Evolutionary conservation across 257 asterid genomes (phyloP).

Genomic region (Solanum pennellii): DNA sequence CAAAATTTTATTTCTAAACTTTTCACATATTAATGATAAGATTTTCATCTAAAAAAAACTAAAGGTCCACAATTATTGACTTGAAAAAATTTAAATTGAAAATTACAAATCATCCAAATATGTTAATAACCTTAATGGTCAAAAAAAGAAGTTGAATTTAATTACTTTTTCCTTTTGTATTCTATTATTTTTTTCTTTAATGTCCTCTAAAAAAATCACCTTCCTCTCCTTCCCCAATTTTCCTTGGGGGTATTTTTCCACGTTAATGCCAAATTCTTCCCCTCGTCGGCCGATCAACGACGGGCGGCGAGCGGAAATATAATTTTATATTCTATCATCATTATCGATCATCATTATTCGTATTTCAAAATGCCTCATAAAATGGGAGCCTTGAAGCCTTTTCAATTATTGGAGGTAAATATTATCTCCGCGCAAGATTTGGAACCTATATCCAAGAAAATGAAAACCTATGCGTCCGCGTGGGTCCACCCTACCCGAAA

Average conservation of each 20-base stretch:
- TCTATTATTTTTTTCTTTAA: slow-evolving; percentile 13
- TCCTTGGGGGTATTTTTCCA: slow-evolving; percentile 1
- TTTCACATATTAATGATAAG: neutral
- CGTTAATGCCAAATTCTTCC: neutral
- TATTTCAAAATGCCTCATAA: neutral
- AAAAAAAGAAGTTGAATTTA: neutral
- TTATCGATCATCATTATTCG: fast-evolving
- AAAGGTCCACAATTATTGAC: neutral
- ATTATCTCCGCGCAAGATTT: slow-evolving; percentile 66
- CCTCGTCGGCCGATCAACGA: slow-evolving; percentile 24
- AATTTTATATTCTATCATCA: neutral
- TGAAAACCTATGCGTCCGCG: slow-evolving; percentile 62
- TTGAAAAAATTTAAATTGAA: neutral
- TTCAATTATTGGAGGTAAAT: slow-evolving; percentile 44
- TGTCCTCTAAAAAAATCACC: slow-evolving; percentile 4
- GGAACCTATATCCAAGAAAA: slow-evolving; percentile 62
- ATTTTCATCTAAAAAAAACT: neutral
- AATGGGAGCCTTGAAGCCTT: neutral
- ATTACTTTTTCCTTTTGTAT: neutral
- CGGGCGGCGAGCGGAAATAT: slow-evolving; percentile 20
- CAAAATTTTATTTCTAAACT: neutral
- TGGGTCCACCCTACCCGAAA: slow-evolving; percentile 63
- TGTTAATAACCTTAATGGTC: neutral
- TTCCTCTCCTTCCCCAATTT: slow-evolving; percentile 10
- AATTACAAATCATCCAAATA: neutral